Conservation (phyloP, 306 rosid genomes). For the Arachis hypogaea region DNA sequence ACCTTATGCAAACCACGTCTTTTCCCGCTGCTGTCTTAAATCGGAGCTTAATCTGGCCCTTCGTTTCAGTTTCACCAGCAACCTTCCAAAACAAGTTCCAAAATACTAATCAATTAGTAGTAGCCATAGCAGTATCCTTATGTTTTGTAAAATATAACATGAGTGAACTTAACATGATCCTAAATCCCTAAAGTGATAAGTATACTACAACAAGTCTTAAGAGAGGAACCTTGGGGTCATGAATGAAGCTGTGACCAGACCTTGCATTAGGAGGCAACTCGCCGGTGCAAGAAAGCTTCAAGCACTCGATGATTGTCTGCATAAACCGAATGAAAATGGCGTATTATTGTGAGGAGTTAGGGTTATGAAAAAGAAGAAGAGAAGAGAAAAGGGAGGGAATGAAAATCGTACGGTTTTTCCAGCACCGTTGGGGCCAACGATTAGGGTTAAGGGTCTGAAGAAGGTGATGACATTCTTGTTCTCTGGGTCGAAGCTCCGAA, state of each 20-base stretch:
- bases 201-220: neutral
- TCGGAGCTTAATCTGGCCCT: constrained; percentile 94
- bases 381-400: neutral
- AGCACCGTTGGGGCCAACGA: constrained; percentile 97
- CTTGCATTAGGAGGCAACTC: constrained; percentile 97
- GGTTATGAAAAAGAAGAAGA: neutral
- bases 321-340: neutral
- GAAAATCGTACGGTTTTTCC: constrained; percentile 70
- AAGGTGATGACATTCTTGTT: constrained; percentile 92
- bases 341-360: neutral
- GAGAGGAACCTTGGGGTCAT: constrained; percentile 80
- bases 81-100: constrained; percentile 49
- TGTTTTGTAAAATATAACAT: too few relatives aligned
- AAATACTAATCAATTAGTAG: neutral
- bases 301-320: constrained; percentile 89
- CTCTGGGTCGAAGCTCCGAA: constrained; percentile 97
- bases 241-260: constrained; percentile 98
- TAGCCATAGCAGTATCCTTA: neutral
- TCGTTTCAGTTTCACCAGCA: constrained; percentile 94
- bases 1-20: constrained; percentile 88
- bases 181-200: too few relatives aligned
- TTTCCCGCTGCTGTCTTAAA: constrained; percentile 87
- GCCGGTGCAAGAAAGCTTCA: constrained; percentile 97
- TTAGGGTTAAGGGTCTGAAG: constrained; percentile 94
- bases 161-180: too few relatives aligned